phyloP scores from a whole-genome alignment of 768 basidiomycete species.

The Fomitopsis pulvina region DNA sequence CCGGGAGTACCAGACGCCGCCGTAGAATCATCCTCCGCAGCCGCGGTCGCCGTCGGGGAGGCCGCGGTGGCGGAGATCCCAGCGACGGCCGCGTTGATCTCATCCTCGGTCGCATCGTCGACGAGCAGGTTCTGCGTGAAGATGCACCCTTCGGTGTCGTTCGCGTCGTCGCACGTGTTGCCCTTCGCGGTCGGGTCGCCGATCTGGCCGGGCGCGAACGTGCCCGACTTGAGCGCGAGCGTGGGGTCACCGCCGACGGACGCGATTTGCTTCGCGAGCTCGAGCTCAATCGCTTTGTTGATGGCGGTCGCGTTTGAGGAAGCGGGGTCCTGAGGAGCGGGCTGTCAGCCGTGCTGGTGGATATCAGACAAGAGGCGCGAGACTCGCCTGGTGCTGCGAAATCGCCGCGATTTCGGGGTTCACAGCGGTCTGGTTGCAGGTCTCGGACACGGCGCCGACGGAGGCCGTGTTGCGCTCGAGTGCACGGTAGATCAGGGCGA shows the following conservation, averaged over 20 bases:
- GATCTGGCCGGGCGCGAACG: slow-evolving; percentile 50
- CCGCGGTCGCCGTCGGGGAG: too few relatives aligned
- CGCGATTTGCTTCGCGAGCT: slow-evolving; percentile 58
- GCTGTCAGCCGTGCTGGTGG: background rate
- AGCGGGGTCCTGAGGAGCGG: slow-evolving; percentile 48
- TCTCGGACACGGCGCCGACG: slow-evolving; percentile 38
- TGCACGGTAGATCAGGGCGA: slow-evolving; percentile 56
- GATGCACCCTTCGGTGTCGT: slow-evolving; percentile 55
- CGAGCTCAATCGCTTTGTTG: slow-evolving; percentile 60
- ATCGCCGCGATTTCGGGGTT: slow-evolving; percentile 66
- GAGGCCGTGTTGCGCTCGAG: slow-evolving; percentile 58
- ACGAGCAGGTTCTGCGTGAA: slow-evolving; percentile 56
- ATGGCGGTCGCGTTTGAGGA: slow-evolving; percentile 46
- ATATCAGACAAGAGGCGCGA: slow-evolving; percentile 22
- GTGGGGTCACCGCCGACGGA: slow-evolving; percentile 56
- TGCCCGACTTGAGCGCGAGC: slow-evolving; percentile 52
- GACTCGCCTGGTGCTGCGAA: slow-evolving; percentile 40
- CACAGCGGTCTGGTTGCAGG: slow-evolving; percentile 49
- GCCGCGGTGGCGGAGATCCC: slow-evolving; percentile 21
- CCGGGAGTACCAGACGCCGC: background rate
- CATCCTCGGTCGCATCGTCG: slow-evolving; percentile 46
- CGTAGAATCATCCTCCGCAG: slow-evolving; percentile 6
- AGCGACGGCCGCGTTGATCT: slow-evolving; percentile 48
- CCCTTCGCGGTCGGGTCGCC: slow-evolving; percentile 46
- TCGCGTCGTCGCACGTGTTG: slow-evolving; percentile 26